These are phyloP conservation scores for Stagonosporopsis tanaceti DNA, from an alignment of 2,329 filamentous ascomycete species.

Conservation along the genomic window DNA sequence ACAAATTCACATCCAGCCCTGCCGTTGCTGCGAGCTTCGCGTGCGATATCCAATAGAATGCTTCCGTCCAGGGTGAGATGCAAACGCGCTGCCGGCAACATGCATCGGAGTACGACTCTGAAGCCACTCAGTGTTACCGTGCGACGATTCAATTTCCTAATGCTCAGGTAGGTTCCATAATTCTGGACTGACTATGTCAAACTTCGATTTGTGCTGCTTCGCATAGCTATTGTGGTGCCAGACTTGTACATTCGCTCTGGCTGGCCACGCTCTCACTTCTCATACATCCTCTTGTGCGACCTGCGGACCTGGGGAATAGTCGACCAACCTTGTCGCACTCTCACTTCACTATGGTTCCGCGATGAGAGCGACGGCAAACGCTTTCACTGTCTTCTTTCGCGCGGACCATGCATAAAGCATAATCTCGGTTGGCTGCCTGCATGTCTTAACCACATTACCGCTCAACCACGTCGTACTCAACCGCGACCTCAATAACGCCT, in stretches of 20 bases:
- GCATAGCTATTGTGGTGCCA: neutral
- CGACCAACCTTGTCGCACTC: neutral
- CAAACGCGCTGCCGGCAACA: neutral
- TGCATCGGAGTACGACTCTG: neutral
- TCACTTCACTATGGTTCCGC: neutral
- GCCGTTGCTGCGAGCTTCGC: neutral
- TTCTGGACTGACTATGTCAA: neutral
- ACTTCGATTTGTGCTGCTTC: neutral
- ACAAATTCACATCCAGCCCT: too few species aligned
- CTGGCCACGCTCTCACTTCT: neutral
- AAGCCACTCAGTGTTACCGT: neutral
- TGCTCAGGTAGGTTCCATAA: neutral
- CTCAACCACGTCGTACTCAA: neutral
- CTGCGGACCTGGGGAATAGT: neutral
- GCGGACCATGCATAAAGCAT: neutral
- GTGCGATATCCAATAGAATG: neutral
- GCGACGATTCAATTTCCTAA: neutral
- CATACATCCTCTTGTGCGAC: neutral
- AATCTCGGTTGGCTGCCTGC: conserved; percentile 1
- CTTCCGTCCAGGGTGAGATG: neutral
- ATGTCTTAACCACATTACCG: neutral
- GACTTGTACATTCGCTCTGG: too few species aligned
- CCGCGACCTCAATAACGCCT: neutral
- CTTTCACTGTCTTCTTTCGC: conserved; percentile 1
- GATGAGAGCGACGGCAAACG: neutral